phyloP scores from a whole-genome alignment of 2,329 filamentous ascomycete species.

The Fusarium veterinarium region DNA sequence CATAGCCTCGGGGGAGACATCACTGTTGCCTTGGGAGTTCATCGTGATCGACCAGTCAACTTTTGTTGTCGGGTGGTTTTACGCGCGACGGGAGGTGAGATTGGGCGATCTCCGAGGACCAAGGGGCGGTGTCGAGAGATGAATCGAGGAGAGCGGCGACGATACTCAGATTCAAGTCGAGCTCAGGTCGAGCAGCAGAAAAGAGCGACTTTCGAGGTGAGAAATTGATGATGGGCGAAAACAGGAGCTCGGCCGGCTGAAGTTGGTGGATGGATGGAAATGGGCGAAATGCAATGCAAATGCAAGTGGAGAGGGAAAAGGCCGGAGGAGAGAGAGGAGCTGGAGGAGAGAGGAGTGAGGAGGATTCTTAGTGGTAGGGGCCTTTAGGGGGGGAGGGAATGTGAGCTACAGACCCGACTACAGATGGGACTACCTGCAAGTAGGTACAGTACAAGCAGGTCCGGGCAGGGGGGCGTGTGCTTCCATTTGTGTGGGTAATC shows the following conservation, averaged over 20 bases:
- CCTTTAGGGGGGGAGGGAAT: slow-evolving; percentile 45
- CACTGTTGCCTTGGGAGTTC: slow-evolving; percentile 68
- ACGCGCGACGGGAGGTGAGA: slow-evolving; percentile 24
- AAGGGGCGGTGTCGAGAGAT: slow-evolving; percentile 32
- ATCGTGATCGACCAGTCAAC: slow-evolving; percentile 53
- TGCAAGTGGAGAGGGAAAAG: slow-evolving; percentile 51
- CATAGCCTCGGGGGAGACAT: slow-evolving; percentile 81
- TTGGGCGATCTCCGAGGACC: slow-evolving; percentile 26
- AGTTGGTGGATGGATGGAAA: slow-evolving; percentile 44
- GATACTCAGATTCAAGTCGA: slow-evolving; percentile 39
- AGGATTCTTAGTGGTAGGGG: slow-evolving; percentile 43
- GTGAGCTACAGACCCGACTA: slow-evolving; percentile 44
- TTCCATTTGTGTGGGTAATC: slow-evolving; percentile 37
- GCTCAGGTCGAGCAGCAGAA: slow-evolving; percentile 39
- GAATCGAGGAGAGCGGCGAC: slow-evolving; percentile 24
- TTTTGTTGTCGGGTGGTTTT: slow-evolving; percentile 15
- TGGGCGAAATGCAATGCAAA: slow-evolving; percentile 45
- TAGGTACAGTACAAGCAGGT: slow-evolving; percentile 1
- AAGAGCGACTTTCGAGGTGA: slow-evolving; percentile 36
- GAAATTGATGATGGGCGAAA: slow-evolving; percentile 38
- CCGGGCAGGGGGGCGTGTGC: slow-evolving; percentile 38
- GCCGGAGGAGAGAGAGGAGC: slow-evolving; percentile 41
- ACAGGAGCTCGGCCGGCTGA: slow-evolving; percentile 42
- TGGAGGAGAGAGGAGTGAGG: slow-evolving; percentile 40
- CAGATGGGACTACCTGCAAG: slow-evolving; percentile 4